phyloP scores from a whole-genome alignment of 2,329 filamentous ascomycete genomes.

The Penicillium vulpinum region DNA sequence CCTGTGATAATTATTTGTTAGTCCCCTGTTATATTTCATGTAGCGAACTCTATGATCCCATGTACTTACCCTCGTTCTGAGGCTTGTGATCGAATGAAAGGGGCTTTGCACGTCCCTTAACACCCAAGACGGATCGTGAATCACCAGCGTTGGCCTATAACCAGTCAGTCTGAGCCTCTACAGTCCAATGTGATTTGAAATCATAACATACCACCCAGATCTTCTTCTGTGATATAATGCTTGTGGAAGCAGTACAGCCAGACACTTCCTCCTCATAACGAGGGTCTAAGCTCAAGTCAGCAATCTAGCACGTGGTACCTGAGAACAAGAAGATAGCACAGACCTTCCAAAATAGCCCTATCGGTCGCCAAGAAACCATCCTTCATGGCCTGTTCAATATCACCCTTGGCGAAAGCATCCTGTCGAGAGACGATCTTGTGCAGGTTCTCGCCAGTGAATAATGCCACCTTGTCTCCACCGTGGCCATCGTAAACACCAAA shows the following conservation, averaged over 20 bases:
- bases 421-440: slow-evolving; percentile 94
- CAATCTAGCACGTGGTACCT: slow-evolving; percentile 5
- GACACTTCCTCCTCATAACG: slow-evolving; percentile 98
- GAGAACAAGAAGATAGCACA: slow-evolving; percentile 24
- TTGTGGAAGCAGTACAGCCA: slow-evolving; percentile 92
- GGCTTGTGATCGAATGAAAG: slow-evolving; percentile 99
- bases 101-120: slow-evolving; percentile 96
- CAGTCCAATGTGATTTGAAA: slow-evolving; percentile 1
- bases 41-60: not conserved
- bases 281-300: slow-evolving; percentile 64
- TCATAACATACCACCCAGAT: slow-evolving; percentile 81
- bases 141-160: slow-evolving; percentile 91
- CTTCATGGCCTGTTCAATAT: slow-evolving; percentile 94
- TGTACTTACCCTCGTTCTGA: slow-evolving; percentile 79
- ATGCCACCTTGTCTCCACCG: slow-evolving; percentile 91
- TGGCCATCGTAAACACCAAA: slow-evolving; percentile 99
- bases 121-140: slow-evolving; percentile 88
- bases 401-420: slow-evolving; percentile 84
- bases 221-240: slow-evolving; percentile 83
- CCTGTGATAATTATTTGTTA: slow-evolving; percentile 52
- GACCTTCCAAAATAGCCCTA: slow-evolving; percentile 93
- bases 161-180: slow-evolving; percentile 24
- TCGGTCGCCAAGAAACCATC: slow-evolving; percentile 97
- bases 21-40: not conserved
- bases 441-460: slow-evolving; percentile 89